Evolutionary conservation across 352 stramenopile species (phyloP).

Genomic region (Globisporangium yorkense): DNA sequence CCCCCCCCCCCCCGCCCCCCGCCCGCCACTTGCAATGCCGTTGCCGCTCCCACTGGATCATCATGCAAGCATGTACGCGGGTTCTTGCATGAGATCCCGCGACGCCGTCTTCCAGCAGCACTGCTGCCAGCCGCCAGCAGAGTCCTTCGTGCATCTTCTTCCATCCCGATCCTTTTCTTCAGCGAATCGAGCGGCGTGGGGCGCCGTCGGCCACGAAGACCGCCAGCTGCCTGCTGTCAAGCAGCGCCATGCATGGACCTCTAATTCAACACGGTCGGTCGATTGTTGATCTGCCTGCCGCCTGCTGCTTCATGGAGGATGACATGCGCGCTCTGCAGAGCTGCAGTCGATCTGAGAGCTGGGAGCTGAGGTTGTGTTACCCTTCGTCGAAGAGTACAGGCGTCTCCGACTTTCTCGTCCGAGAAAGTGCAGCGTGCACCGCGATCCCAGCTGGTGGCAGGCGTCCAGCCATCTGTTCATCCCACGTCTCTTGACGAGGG

Average conservation of each 20-base stretch:
- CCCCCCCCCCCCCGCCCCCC: no score
- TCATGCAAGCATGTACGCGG: neutral
- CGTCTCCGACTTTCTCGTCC: neutral
- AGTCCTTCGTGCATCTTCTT: neutral
- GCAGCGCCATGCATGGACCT: no score
- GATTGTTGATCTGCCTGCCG: neutral
- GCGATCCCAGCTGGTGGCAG: constrained; percentile 1
- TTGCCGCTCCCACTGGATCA: neutral
- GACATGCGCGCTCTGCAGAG: neutral
- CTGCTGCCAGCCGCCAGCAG: no score
- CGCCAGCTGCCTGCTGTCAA: no score
- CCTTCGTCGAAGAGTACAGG: neutral
- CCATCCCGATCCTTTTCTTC: neutral
- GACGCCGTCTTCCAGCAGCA: no score
- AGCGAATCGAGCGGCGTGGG: neutral
- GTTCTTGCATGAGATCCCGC: neutral
- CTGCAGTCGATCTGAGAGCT: neutral
- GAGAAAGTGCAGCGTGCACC: neutral
- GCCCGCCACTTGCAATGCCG: no score
- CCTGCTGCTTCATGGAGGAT: neutral
- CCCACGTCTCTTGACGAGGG: constrained; percentile 1
- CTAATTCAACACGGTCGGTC: neutral
- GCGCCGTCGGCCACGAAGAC: neutral
- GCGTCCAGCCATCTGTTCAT: neutral
- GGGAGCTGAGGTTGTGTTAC: no score